Base-by-base conservation (phyloP, 78 protist genomes). In the Dictyostelium capitatum region DNA sequence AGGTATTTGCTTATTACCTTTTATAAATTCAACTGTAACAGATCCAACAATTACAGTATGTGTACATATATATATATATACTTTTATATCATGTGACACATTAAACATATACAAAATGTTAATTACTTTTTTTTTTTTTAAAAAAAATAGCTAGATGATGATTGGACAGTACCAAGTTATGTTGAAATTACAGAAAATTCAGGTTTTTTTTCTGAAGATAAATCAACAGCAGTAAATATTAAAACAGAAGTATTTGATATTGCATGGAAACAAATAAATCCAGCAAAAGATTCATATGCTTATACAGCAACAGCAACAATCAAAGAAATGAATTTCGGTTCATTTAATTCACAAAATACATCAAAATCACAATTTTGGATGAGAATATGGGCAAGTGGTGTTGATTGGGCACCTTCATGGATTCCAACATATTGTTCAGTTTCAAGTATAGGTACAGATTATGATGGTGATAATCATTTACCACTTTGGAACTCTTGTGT, bases 401-500 rank as follows among this genome's bases (percentile, higher is more conserved):
- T 53, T n/a, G 17, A 56, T 46, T 84, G 91, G 91, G 91, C 91
- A 25, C 91, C 91, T 57, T 2, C 69, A 4, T 74, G 57, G 54
- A 57, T 84, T 6, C 41, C 53, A 74, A 14, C 91, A 11, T 57
- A 23, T 37, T 84, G 91, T 28, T 37, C 30, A 28, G 91, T 84
- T 25, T 4, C 19, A 17, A 46, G 54, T 28, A 74, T 72, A 41
- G 91, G 74, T 25, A 23, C 37, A 59, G 91, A 84, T 67, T 84
- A 84, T 57, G 91, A 84, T 47, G 48, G 48, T 74, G 81, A 84
- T n/a, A 1, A 23, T 74, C 91, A 84, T 73, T 57, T 84, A 17
- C 91, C 91, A 84, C 57, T 84, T 59, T 84, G 82, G 82, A 84
- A 84, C 57, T 2, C 30, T 0, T 84, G 91, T 57, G 91, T 84